Evolutionary conservation across 257 asterid genomes (phyloP).

Genomic region (Plantago major): DNA sequence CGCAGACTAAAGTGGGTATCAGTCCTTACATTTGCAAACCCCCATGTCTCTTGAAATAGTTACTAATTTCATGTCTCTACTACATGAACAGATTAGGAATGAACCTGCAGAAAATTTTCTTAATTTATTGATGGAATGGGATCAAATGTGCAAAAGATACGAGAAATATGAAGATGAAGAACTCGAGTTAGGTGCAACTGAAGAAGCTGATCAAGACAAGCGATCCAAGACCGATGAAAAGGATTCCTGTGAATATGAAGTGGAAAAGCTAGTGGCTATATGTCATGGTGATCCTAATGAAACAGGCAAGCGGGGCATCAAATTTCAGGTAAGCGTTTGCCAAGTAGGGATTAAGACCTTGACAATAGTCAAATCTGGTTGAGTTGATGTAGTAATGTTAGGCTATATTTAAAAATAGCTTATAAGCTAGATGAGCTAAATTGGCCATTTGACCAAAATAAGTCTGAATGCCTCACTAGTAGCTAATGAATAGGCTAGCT

Average conservation of each 20-base stretch:
- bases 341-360: not conserved
- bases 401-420: too few species aligned
- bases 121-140: conserved; percentile 70
- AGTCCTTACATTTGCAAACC: not conserved
- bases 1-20: conserved; percentile 62
- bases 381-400: too few species aligned
- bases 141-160: conserved; percentile 49
- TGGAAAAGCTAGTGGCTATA: conserved; percentile 47
- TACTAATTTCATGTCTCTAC: not conserved
- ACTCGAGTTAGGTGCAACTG: conserved; percentile 30
- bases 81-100: conserved; percentile 58
- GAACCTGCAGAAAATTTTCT: conserved; percentile 76
- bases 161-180: not conserved
- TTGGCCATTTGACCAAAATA: too few species aligned
- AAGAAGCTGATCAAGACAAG: conserved; percentile 23
- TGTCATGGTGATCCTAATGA: conserved; percentile 72
- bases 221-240: not conserved
- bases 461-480: too few species aligned
- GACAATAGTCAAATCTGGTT: not conserved
- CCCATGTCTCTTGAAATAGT: conserved; percentile 1
- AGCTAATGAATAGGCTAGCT: too few species aligned
- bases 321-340: conserved; percentile 55
- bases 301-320: conserved; percentile 48
- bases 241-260: conserved; percentile 55
- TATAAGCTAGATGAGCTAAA: too few species aligned